phyloP scores from a whole-genome alignment of 768 basidiomycete genomes.

The Tubosaeta brunneosetosa region DNA sequence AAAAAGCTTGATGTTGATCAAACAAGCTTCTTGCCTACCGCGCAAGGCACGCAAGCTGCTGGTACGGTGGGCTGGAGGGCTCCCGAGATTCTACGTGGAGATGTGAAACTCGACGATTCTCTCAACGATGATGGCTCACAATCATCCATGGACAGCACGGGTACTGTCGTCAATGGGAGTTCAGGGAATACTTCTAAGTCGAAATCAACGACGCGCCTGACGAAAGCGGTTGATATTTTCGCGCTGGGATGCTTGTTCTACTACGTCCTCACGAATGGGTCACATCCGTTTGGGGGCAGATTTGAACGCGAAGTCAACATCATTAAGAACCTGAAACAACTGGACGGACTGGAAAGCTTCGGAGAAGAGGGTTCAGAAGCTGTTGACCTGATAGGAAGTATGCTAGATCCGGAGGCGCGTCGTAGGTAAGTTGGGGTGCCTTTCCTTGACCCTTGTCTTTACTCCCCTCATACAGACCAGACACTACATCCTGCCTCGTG shows the following conservation, averaged over 20 bases:
- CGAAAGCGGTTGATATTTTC: constrained; percentile 95
- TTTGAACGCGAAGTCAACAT: constrained; percentile 96
- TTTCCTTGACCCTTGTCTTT: constrained; percentile 3
- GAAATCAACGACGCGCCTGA: constrained; percentile 58
- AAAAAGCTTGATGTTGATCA: constrained; percentile 94
- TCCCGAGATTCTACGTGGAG: constrained; percentile 90
- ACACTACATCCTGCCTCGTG: constrained; percentile 78
- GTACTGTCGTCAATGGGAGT: constrained; percentile 37
- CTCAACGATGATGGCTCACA: constrained; percentile 59
- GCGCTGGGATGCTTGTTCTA: constrained; percentile 95
- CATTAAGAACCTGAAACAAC: constrained; percentile 67
- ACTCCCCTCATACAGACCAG: constrained; percentile 52
- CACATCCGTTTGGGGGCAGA: constrained; percentile 90
- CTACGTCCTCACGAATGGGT: constrained; percentile 83
- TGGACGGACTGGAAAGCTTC: constrained; percentile 70
- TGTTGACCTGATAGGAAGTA: constrained; percentile 66
- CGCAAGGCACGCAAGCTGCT: constrained; percentile 81
- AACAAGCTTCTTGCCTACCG: constrained; percentile 92
- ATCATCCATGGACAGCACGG: constrained; percentile 61
- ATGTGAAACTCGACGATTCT: constrained; percentile 85
- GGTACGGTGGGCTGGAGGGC: constrained; percentile 98
- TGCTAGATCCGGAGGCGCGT: constrained; percentile 75
- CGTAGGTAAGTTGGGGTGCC: constrained; percentile 54
- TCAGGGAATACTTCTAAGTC: constrained; percentile 11
- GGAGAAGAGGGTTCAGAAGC: constrained; percentile 96